Base-by-base conservation (phyloP, 768 basidiomycete genomes). In the Russula virescens region DNA sequence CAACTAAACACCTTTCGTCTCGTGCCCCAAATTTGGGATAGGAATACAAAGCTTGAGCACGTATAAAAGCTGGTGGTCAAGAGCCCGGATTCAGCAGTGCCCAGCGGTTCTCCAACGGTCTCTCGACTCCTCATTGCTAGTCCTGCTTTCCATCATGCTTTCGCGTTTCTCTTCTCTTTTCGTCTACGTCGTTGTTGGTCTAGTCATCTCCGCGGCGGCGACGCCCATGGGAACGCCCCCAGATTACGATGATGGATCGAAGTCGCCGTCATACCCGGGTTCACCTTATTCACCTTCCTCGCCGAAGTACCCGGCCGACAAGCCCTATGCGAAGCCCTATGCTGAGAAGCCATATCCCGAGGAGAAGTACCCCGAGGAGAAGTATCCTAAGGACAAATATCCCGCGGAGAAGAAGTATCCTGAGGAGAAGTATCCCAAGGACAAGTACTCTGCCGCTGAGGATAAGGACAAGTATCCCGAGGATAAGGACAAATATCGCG, bases 31-130 rank as follows among this genome's bases (percentile, higher is more conserved):
- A 53, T 9, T 28, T 26, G 55, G 38, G 23, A 48, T 31, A 48
- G 51, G 62, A 63, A 63, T 48, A 9, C 45, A 25, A 58, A 31
- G 9, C 48, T 47, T 13, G 43, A 38, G 18, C 7, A n/a, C 34
- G 57, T 54, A 63, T 63, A 63, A 59, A 59, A 31, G 25, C 8
- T 45, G 40, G 56, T 8, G 26, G 25, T 14, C 18, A 5, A 53
- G 0, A 38, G 26, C 55, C 21, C 40, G 26, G 48, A 52, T 54
- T 59, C 51, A 25, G 28, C 62, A 63, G 62, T 63, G 54, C 57
- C 62, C 57, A 42, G 26, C 51, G 62, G 62, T 63, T 59, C 57
- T 34, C 56, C 62, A 58, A 42, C 55, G 56, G 61, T 57, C 55
- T 21, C 57, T 52, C 51, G 8, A n/a, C 43, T 26, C 21, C 38